phyloP scores from a whole-genome alignment of 345 rosid genomes.

The Salix dunnii region DNA sequence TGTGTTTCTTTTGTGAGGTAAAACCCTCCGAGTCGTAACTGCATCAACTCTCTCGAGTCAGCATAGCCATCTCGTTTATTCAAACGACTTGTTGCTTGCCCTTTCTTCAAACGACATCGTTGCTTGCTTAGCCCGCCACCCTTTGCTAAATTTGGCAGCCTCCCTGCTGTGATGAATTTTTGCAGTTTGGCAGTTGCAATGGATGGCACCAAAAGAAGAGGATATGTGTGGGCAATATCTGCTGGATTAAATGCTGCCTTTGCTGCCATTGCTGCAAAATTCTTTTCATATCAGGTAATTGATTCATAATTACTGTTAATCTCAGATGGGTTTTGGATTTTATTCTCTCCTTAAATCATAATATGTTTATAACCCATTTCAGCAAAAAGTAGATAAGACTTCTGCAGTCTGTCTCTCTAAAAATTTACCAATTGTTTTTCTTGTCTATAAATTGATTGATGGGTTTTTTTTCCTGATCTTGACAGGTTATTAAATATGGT shows the following conservation, averaged over 20 bases:
- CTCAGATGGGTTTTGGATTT: neutral
- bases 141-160: neutral
- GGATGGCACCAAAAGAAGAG: slow-evolving; percentile 36
- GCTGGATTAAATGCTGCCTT: slow-evolving; percentile 79
- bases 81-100: neutral
- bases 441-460: neutral
- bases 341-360: neutral
- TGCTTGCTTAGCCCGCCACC: no score
- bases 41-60: neutral
- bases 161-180: neutral
- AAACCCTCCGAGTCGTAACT: neutral
- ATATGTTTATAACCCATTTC: neutral
- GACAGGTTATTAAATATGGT: slow-evolving; percentile 57
- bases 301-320: neutral
- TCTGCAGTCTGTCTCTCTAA: no score
- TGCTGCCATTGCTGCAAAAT: slow-evolving; percentile 76
- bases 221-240: slow-evolving; percentile 65
- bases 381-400: no score
- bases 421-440: no score
- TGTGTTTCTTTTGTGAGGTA: slow-evolving; percentile 4
- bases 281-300: slow-evolving; percentile 47
- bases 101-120: neutral
- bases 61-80: no score
- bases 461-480: neutral
- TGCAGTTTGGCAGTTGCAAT: neutral